These are phyloP conservation scores for Phytophthora sojae DNA, from an alignment of 352 stramenopile genomes.

Conservation along the genomic window DNA sequence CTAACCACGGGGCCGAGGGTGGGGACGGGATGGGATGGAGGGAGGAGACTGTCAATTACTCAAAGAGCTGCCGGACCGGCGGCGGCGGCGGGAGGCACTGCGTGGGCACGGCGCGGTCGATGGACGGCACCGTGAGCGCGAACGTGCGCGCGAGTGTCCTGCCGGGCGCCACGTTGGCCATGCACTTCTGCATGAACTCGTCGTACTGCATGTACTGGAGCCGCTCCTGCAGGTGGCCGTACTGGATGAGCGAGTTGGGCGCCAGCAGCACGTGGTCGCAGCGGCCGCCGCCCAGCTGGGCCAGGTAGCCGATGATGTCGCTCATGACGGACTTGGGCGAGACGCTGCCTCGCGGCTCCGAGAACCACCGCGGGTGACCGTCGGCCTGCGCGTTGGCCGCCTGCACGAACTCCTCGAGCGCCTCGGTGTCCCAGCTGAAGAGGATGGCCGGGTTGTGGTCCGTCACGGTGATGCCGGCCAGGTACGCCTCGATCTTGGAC, in stretches of 20 bases:
- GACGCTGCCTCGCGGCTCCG: conserved; percentile 41
- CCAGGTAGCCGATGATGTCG: conserved; percentile 49
- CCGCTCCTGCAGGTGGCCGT: conserved; percentile 49
- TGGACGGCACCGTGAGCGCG: conserved; percentile 39
- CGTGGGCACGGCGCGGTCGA: conserved; percentile 39
- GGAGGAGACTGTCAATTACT: conserved; percentile 40
- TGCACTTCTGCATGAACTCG: conserved; percentile 52
- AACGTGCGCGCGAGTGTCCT: conserved; percentile 47
- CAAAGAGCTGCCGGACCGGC: conserved; percentile 49
- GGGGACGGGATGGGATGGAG: conserved; percentile 3
- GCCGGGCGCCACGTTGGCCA: conserved; percentile 41
- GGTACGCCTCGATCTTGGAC: conserved; percentile 45
- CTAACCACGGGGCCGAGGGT: conserved; percentile 22
- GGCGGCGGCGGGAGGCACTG: conserved; percentile 45
- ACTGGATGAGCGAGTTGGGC: conserved; percentile 57
- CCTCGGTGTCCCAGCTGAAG: conserved; percentile 46
- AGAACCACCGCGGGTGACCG: conserved; percentile 46
- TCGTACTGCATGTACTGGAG: conserved; percentile 62
- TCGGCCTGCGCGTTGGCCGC: conserved; percentile 39
- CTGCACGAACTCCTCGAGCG: conserved; percentile 47
- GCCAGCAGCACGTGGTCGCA: conserved; percentile 48
- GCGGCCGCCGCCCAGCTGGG: conserved; percentile 45
- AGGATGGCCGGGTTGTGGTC: conserved; percentile 53
- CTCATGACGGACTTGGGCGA: conserved; percentile 43
- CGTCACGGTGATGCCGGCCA: conserved; percentile 41